Conservation (phyloP, 176 grass and related monocot genomes). For the Alopecurus myosuroides region DNA sequence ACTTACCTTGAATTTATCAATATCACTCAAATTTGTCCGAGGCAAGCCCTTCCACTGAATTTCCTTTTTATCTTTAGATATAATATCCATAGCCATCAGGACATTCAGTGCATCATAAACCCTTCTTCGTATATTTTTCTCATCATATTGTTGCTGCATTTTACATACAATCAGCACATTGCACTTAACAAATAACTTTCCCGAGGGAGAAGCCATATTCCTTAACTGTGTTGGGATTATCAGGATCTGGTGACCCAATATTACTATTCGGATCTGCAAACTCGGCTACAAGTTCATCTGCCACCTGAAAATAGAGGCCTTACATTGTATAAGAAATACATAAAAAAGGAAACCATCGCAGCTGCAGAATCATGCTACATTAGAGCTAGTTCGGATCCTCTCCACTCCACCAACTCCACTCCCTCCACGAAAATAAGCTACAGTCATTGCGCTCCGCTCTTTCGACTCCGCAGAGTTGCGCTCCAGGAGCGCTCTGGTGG, state of each 20-base stretch:
- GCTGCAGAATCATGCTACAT: not conserved
- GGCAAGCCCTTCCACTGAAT: constrained; percentile 99
- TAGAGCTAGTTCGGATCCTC: no score
- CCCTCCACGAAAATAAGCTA: no score
- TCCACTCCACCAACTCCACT: no score
- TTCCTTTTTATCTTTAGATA: constrained; percentile 99
- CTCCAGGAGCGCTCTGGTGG: no score
- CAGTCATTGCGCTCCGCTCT: no score
- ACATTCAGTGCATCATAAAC: constrained; percentile 98
- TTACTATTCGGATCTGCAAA: constrained; percentile 71
- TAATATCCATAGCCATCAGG: constrained; percentile 99
- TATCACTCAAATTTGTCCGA: constrained; percentile 74
- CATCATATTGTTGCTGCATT: constrained; percentile 96
- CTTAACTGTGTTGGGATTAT: constrained; percentile 32
- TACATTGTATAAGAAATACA: constrained; percentile 6
- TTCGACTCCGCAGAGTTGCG: no score
- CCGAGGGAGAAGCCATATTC: constrained; percentile 16
- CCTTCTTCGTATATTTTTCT: constrained; percentile 97
- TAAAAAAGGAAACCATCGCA: not conserved
- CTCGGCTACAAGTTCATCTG: constrained; percentile 95
- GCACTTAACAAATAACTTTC: constrained; percentile 9
- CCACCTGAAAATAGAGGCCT: constrained; percentile 58
- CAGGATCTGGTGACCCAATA: constrained; percentile 78
- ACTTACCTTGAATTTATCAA: constrained; percentile 87
- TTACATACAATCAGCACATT: constrained; percentile 33